Evolutionary conservation across 1,284 basidiomycete species (phyloP), one percentile per base, ranked within the genome.

Genomic region (Volvariella surrecta): DNA sequence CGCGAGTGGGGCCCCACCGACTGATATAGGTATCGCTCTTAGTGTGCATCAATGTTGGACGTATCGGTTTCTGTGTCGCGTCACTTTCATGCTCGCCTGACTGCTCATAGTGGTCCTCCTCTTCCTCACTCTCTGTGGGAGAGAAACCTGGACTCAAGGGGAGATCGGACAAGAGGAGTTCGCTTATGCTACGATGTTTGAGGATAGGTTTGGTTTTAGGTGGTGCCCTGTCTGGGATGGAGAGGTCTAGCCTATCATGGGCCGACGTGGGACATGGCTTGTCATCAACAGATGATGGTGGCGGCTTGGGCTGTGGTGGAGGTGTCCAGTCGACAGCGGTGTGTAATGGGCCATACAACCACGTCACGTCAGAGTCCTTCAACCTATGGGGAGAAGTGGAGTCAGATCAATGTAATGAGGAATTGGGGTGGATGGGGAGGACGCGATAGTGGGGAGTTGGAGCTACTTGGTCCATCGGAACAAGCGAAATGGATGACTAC

Each of bases 311-410:
- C 56, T 66, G 72, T 3, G 71, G 70, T 37, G 72, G 70, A n/a
- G 74, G 73, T 7, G 68, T 63, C 74, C 78, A 81, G 52, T 93
- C 89, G 46, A 82, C 76, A 34, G 89, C 90, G 1, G 90, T 90
- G 62, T 99, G 96, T 1, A 99, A 70, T 11, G 96, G 96, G 0
- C 95, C 95, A 58, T 99, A 99, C 2, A 99, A 76, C 95, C 96
- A 99, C 9, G 96, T 99, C 21, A 99, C 95, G 61, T 99, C 95
- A 19, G 90, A 94, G 66, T 99, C 96, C 63, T 99, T 99, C 54
- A 99, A 79, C 95, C 95, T 99, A 68, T 10, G 48, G 21, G 41
- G 3, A 37, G 28, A 28, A 37, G 13, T 13, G 9, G 28, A 8
- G 17, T 22, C 52, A 40, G n/a, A 47, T 18, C 37, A 40, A 18